phyloP scores from a whole-genome alignment of 2,329 filamentous ascomycete genomes.

The Dendrostoma leiphaemia region DNA sequence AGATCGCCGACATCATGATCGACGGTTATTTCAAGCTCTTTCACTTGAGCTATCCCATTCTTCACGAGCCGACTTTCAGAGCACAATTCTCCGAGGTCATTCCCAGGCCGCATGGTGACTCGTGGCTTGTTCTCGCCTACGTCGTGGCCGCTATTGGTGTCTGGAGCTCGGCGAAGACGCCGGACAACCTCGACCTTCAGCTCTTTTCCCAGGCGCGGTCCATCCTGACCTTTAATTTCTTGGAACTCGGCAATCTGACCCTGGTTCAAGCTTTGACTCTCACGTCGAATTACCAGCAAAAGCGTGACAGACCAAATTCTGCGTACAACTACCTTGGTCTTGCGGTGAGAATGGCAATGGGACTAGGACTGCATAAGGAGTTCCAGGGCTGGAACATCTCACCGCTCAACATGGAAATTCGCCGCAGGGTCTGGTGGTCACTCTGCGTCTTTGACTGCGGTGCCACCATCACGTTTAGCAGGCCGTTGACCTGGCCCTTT shows the following conservation, averaged over 20 bases:
- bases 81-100: conserved; percentile 21
- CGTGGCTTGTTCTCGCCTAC: conserved; percentile 20
- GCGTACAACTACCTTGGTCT: conserved; percentile 49
- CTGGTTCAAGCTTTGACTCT: conserved; percentile 31
- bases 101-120: conserved; percentile 18
- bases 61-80: conserved; percentile 43
- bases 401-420: conserved; percentile 32
- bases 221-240: conserved; percentile 19
- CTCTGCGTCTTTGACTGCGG: conserved; percentile 43
- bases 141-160: conserved; percentile 20
- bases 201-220: conserved; percentile 44
- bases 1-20: conserved; percentile 27
- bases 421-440: conserved; percentile 36
- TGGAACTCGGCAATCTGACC: conserved; percentile 24
- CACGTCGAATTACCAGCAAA: conserved; percentile 37
- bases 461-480: conserved; percentile 34
- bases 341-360: conserved; percentile 47
- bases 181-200: conserved; percentile 43
- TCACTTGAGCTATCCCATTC: conserved; percentile 42
- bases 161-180: conserved; percentile 17
- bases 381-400: conserved; percentile 32
- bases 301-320: conserved; percentile 48
- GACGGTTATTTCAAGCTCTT: conserved; percentile 42
- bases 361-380: conserved; percentile 47
- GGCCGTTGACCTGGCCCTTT: conserved; percentile 25